These are phyloP conservation scores for Oryza coarctata DNA, from an alignment of 176 grass and related monocot species.

Conservation along the genomic window DNA sequence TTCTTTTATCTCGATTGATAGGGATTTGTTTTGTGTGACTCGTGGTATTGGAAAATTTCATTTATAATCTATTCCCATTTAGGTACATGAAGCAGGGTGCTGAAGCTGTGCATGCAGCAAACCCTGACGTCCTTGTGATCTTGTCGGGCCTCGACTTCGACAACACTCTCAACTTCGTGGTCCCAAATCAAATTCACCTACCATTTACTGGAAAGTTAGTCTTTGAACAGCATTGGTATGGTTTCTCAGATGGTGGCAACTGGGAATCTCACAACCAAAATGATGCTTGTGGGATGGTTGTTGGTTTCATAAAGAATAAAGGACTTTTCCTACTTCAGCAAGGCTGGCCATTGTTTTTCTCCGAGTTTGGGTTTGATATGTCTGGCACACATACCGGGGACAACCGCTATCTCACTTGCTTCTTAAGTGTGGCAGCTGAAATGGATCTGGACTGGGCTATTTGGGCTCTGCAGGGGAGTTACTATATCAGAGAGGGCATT, in stretches of 20 bases:
- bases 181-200: conserved; percentile 42
- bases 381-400: conserved; percentile 62
- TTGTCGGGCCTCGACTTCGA: conserved; percentile 85
- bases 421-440: conserved; percentile 78
- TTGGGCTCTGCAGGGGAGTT: conserved; percentile 94
- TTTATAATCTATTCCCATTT: conserved; percentile 30
- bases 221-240: conserved; percentile 94
- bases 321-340: conserved; percentile 71
- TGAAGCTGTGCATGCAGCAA: conserved; percentile 76
- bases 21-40: conserved; percentile 6
- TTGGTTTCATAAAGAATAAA: conserved; percentile 52
- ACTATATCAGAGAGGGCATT: conserved; percentile 79
- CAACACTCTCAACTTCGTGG: conserved; percentile 72
- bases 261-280: conserved; percentile 73
- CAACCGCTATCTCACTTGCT: conserved; percentile 84
- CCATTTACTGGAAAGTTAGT: conserved; percentile 79
- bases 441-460: conserved; percentile 91
- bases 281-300: conserved; percentile 59
- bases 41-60: conserved; percentile 14
- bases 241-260: conserved; percentile 80
- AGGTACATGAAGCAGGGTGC: conserved; percentile 96
- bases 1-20: not conserved
- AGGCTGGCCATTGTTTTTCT: conserved; percentile 88
- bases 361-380: conserved; percentile 93
- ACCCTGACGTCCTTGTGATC: conserved; percentile 72